phyloP scores from a whole-genome alignment of 371 early-diverging fungal species.

The Rhizopus sp. region DNA sequence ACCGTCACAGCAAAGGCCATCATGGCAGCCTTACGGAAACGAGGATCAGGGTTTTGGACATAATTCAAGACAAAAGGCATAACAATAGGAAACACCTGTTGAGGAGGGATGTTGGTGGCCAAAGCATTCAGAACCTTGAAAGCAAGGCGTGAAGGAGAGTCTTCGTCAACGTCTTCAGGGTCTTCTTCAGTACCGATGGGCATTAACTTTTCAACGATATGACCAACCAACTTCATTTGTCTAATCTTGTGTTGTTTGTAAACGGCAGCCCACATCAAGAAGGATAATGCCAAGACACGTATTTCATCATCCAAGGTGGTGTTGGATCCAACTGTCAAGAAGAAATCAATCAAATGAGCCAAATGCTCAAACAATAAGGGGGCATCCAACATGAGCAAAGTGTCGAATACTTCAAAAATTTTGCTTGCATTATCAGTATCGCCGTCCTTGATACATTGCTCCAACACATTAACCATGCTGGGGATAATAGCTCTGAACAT shows the following conservation, averaged over 20 bases:
- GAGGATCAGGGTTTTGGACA: constrained; percentile 70
- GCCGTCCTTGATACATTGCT: constrained; percentile 66
- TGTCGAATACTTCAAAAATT: constrained; percentile 87
- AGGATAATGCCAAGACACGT: constrained; percentile 78
- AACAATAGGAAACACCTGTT: constrained; percentile 82
- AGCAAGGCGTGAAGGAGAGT: constrained; percentile 70
- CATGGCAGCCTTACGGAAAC: constrained; percentile 82
- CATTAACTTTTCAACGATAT: constrained; percentile 74
- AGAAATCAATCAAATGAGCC: constrained; percentile 74
- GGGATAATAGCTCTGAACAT: constrained; percentile 77
- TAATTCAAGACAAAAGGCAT: constrained; percentile 70
- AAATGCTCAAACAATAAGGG: constrained; percentile 77
- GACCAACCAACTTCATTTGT: constrained; percentile 73
- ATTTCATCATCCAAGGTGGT: constrained; percentile 61
- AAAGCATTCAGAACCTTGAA: constrained; percentile 73
- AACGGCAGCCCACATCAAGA: constrained; percentile 76
- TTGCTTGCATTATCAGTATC: constrained; percentile 74
- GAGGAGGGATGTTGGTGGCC: constrained; percentile 80
- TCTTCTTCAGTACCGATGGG: constrained; percentile 83
- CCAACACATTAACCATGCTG: constrained; percentile 81
- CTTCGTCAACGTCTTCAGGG: constrained; percentile 80
- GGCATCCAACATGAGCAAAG: constrained; percentile 75
- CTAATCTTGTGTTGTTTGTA: constrained; percentile 79
- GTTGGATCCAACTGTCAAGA: constrained; percentile 68
- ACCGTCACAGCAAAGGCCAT: constrained; percentile 79